Conservation (phyloP, 2,329 filamentous ascomycete species). For the Paracamarosporium sp. region DNA sequence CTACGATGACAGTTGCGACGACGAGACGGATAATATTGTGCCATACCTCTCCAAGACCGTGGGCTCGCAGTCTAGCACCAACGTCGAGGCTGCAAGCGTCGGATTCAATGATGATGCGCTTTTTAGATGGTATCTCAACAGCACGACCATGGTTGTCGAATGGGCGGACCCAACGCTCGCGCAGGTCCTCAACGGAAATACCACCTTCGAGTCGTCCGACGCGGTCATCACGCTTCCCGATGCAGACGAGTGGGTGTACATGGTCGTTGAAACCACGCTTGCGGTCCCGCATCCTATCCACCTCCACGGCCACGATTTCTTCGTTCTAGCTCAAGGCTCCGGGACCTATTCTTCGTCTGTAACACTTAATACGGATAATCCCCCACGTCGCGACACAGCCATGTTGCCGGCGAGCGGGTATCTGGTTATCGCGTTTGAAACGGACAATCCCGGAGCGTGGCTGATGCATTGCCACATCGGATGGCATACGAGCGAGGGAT, state of each 20-base stretch:
- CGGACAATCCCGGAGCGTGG: constrained; percentile 40
- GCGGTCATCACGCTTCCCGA: constrained; percentile 31
- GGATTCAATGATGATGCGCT: constrained; percentile 41
- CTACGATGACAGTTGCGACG: constrained; percentile 45
- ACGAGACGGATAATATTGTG: constrained; percentile 39
- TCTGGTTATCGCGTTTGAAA: constrained; percentile 43
- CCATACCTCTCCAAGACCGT: constrained; percentile 44
- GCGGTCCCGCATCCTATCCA: constrained; percentile 42
- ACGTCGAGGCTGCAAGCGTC: constrained; percentile 37
- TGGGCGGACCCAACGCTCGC: constrained; percentile 49
- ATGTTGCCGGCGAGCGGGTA: constrained; percentile 39
- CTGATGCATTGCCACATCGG: constrained; percentile 35
- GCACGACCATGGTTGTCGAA: constrained; percentile 46
- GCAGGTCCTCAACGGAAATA: constrained; percentile 41
- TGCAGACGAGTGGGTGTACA: constrained; percentile 46
- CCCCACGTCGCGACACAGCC: constrained; percentile 40
- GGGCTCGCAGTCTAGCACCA: constrained; percentile 29
- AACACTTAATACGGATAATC: constrained; percentile 35
- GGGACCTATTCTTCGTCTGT: constrained; percentile 26
- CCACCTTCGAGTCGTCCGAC: constrained; percentile 38
- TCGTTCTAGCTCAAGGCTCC: constrained; percentile 32
- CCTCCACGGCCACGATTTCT: constrained; percentile 44
- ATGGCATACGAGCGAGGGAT: constrained; percentile 44
- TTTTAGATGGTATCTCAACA: constrained; percentile 51
- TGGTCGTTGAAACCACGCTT: constrained; percentile 48